Evolutionary conservation across 495 filamentous ascomycete genomes (phyloP), one percentile per base, ranked within the genome.

Genomic region (Filosporella fistucella): DNA sequence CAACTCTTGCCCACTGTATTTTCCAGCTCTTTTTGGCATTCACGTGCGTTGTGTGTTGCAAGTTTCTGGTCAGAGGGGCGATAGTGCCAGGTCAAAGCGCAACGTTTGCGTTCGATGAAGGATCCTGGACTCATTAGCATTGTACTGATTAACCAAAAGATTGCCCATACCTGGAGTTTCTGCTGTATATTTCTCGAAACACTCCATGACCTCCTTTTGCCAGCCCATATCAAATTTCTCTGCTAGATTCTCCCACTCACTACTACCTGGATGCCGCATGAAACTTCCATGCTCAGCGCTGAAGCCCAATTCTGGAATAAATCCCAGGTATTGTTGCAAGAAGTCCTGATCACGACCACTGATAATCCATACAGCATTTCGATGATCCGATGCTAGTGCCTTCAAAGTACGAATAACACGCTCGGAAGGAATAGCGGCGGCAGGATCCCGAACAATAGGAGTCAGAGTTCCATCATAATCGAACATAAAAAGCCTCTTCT

Each of bases 401-500:
- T 85, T 87, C 45, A 98, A 69, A 21, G 84, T 91, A 24, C 78
- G 79, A 30, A 95, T 78, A 20, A 91, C 80, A 13, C 81, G 78
- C 56, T 91, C 84, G 2, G 89, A 88, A 0, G 93, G 91, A 29
- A 96, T 82, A 2, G 94, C 93, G 7, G 86, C 80, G 49, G 81
- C 77, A 1, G 93, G 94, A 52, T 96, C 88, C 45, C 82, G 80
- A 21, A 97, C 91, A 54, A 98, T 96, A 1, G 89, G 89, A 0
- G 94, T 96, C n/a, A 98, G 78, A 0, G 93, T 98, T 38, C 93
- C 93, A 64, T 98, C 93, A 59, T 97, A 98, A 70, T 98, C 93
- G 57, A 96, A 95, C 85, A 98, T 89, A 66, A 97, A 94, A 2
- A 98, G 69, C 24, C 91, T 81, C 65, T 82, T 84, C 33, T 65